These are phyloP conservation scores for Xylaria intraflava DNA, from an alignment of 495 filamentous ascomycete species.

Conservation along the genomic window DNA sequence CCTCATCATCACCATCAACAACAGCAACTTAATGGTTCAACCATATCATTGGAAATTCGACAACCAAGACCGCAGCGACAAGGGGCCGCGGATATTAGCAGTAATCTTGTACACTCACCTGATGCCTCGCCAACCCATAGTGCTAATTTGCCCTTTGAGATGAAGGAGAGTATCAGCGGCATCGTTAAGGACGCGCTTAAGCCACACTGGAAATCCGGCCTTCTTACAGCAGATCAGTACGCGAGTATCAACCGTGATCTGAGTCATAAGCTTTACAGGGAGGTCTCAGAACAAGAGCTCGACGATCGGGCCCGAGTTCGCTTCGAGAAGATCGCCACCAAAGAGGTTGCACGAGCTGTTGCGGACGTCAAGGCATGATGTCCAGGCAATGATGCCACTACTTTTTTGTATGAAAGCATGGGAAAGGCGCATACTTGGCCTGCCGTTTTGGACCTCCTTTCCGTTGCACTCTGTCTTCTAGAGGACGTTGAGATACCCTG, in stretches of 20 bases:
- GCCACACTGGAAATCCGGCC: constrained; percentile 63
- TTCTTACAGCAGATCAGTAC: constrained; percentile 75
- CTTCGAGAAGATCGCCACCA: constrained; percentile 63
- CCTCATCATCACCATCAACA: background rate
- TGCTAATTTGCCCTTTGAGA: constrained; percentile 54
- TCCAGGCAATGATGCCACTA: constrained; percentile 21
- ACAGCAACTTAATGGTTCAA: constrained; percentile 1
- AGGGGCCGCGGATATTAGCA: constrained; percentile 21
- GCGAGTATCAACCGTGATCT: constrained; percentile 80
- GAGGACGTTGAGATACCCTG: constrained; percentile 10
- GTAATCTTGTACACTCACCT: constrained; percentile 36
- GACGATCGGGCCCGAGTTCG: constrained; percentile 49
- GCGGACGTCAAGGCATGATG: constrained; percentile 38
- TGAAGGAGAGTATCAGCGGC: constrained; percentile 73
- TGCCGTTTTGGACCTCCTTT: background rate
- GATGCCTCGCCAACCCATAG: constrained; percentile 50
- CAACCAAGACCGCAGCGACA: constrained; percentile 45
- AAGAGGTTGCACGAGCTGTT: constrained; percentile 67
- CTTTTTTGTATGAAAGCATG: constrained; percentile 5
- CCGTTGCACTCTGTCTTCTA: background rate
- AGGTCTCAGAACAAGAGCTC: constrained; percentile 54
- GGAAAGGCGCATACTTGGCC: constrained; percentile 7
- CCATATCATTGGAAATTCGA: constrained; percentile 33
- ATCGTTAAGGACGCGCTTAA: constrained; percentile 73
- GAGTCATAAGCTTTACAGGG: constrained; percentile 78